Conservation (phyloP, 2,329 filamentous ascomycete genomes). For the Zelopaecilomyces penicillatus region DNA sequence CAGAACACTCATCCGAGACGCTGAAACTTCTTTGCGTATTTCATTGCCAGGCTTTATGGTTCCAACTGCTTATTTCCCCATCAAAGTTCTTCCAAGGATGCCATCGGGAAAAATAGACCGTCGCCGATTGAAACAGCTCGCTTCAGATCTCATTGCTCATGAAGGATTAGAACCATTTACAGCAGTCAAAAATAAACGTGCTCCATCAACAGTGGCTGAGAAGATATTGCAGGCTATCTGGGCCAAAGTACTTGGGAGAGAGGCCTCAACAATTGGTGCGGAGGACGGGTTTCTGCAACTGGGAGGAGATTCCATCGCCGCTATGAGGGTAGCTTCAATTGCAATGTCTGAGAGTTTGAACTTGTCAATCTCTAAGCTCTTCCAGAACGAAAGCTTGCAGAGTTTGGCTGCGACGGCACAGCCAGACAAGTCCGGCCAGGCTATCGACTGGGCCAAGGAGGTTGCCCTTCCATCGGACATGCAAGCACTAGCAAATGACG, state of each 20-base stretch:
- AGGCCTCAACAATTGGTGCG: background rate
- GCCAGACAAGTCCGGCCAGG: background rate
- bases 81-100: background rate
- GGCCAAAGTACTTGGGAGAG: background rate
- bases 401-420: background rate
- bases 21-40: background rate
- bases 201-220: background rate
- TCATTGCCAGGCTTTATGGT: background rate
- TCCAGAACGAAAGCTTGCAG: background rate
- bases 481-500: constrained; percentile 6
- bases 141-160: background rate
- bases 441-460: background rate
- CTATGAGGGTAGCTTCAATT: background rate
- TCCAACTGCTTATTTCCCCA: background rate
- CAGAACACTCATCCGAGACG: background rate
- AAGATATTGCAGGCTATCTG: background rate
- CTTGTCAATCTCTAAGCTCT: background rate
- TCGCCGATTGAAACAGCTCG: background rate
- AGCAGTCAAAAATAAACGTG: background rate
- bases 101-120: background rate
- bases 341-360: background rate
- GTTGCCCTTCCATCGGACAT: background rate
- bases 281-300: background rate
- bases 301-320: background rate
- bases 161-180: background rate